These are phyloP conservation scores for Lepiota venenata DNA, from an alignment of 768 basidiomycete species.

Conservation along the genomic window DNA sequence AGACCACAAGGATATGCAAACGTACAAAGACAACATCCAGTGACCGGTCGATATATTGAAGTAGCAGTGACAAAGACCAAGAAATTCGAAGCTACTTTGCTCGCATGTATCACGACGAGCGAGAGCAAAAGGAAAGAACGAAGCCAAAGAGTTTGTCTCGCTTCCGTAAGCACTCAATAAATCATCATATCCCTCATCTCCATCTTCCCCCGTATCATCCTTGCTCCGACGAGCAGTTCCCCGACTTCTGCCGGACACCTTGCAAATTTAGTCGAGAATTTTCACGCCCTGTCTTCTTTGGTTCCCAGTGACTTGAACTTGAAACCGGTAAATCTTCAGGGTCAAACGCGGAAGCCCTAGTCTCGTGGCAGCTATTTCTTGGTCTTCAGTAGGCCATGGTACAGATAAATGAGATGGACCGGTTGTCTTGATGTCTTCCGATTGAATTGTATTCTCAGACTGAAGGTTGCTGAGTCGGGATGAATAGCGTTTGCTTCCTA, in stretches of 20 bases:
- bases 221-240: slow-evolving; percentile 28
- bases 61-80: too few species aligned
- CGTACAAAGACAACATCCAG: too few species aligned
- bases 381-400: slow-evolving; percentile 49
- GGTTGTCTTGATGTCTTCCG: slow-evolving; percentile 24
- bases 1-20: too few species aligned
- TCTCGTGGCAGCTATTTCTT: slow-evolving; percentile 52
- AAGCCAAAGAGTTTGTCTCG: slow-evolving; percentile 28
- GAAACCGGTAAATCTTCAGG: slow-evolving; percentile 25
- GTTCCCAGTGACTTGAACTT: slow-evolving; percentile 25
- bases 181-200: slow-evolving; percentile 75
- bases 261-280: slow-evolving; percentile 38
- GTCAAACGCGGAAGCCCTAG: slow-evolving; percentile 50
- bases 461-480: slow-evolving; percentile 46
- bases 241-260: slow-evolving; percentile 43
- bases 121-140: background rate
- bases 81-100: too few species aligned
- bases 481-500: slow-evolving; percentile 52
- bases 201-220: slow-evolving; percentile 71
- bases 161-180: slow-evolving; percentile 81
- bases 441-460: slow-evolving; percentile 30
- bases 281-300: slow-evolving; percentile 25
- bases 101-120: background rate
- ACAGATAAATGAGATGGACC: slow-evolving; percentile 48
- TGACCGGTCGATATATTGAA: too few species aligned